phyloP scores from a whole-genome alignment of 306 rosid genomes.

The Rosa multiflora region DNA sequence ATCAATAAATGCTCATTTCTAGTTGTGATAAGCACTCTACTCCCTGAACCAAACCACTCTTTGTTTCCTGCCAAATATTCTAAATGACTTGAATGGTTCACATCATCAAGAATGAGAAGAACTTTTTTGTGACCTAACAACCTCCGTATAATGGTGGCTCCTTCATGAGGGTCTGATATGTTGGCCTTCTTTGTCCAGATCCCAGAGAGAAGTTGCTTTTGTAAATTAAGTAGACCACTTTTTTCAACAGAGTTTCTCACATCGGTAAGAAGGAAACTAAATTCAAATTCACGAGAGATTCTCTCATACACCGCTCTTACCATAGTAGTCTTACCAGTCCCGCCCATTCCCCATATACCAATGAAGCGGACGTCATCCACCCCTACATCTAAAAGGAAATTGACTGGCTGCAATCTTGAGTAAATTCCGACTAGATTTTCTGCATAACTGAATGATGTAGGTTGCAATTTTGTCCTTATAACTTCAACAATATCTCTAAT shows the following conservation, averaged over 20 bases:
- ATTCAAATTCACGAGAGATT: background rate
- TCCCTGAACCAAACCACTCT: no score
- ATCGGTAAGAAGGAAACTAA: background rate
- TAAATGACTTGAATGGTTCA: no score
- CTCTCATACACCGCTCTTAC: background rate
- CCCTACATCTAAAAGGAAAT: background rate
- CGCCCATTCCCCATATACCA: background rate
- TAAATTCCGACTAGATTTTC: background rate
- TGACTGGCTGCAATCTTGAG: background rate
- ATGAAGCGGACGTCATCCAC: background rate
- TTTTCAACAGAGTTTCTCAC: background rate
- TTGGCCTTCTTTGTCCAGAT: no score
- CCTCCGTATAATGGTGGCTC: no score
- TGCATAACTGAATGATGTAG: background rate
- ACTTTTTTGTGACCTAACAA: background rate
- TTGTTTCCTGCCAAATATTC: no score
- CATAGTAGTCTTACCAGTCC: background rate
- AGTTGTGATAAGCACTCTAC: no score
- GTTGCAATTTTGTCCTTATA: background rate
- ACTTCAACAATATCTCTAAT: background rate
- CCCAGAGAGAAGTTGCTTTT: background rate
- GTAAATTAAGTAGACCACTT: background rate
- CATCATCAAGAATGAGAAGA: no score
- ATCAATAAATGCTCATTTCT: no score
- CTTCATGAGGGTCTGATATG: no score